Base-by-base conservation (phyloP, 2,329 filamentous ascomycete species). In the Zymoseptoria passerinii region DNA sequence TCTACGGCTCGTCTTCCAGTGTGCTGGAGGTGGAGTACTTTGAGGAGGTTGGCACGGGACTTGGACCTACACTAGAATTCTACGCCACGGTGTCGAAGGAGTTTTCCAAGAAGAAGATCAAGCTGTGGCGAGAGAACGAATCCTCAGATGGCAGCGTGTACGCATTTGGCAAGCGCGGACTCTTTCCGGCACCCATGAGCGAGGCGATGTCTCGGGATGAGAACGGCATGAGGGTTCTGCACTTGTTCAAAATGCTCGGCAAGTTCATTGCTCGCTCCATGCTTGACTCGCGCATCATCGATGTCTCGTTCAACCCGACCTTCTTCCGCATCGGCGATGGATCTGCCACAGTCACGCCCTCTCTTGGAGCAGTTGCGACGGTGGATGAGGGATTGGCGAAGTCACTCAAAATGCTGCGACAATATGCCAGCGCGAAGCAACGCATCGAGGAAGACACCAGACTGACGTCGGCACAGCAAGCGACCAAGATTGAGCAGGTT, bases 1-100 rank as follows among this genome's bases (percentile, higher is more conserved):
- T 97, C 2, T 99, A 99, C 68, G 94, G 94, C 0, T 90, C 90
- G n/a, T 95, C 92, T 0, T 90, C 95, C 59, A 97, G 92, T 71
- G 89, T 97, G 28, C 77, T 99, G 0, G 94, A 99, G 70, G 92
- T 99, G 1, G 95, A 99, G 70, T 99, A 99, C 70, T 99, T 99
- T 66, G 94, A 97, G 68, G 94, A 99, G 75, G 94, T 99, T 20
- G 94, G 94, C 58, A 99, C 95, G 23, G 94, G 94, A 52, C 80
- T 99, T 51, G 94, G 94, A 0, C 94, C 94, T 3, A 99, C 94
- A 0, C 81, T 99, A 13, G 94, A 99, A 71, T 99, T 99, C 72
- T 99, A 99, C 75, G 96, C 94, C 0, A 95, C 90, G 0, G 92
- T 97, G 1, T 99, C 94, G 0, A 94, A 90, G 67, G 94, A 99